Conservation (phyloP, 2,329 filamentous ascomycete genomes). For the Xylariaceae sp. region DNA sequence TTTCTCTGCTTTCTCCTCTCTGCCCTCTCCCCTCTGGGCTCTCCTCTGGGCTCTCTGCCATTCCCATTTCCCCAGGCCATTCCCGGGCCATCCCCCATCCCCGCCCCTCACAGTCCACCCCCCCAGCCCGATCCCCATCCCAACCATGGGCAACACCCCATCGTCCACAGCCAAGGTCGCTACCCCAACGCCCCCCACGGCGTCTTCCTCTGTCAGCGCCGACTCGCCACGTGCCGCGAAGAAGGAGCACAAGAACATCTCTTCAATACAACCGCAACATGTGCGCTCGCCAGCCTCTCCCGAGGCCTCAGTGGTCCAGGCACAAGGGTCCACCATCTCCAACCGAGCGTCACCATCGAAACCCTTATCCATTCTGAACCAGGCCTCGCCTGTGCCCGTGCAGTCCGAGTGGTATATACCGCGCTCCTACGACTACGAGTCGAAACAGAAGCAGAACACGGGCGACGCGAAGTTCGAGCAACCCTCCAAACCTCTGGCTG, state of each 20-base stretch:
- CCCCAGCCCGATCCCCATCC: slow-evolving; percentile 4
- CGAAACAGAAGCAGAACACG: slow-evolving; percentile 31
- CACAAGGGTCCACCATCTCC: slow-evolving; percentile 50
- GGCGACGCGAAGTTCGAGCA: slow-evolving; percentile 32
- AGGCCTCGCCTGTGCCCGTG: slow-evolving; percentile 38
- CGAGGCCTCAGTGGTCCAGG: slow-evolving; percentile 57
- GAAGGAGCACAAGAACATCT: slow-evolving; percentile 47
- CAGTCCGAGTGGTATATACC: slow-evolving; percentile 30
- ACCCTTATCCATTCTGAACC: slow-evolving; percentile 45
- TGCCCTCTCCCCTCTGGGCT: no score
- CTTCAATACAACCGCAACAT: slow-evolving; percentile 47
- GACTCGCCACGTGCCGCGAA: slow-evolving; percentile 35
- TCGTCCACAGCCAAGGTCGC: slow-evolving; percentile 32
- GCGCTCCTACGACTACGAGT: slow-evolving; percentile 22
- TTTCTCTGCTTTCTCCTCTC: no score
- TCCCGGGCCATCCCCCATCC: slow-evolving; percentile 13
- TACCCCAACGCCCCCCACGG: slow-evolving; percentile 30
- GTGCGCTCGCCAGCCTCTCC: slow-evolving; percentile 53
- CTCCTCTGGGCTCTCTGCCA: no score
- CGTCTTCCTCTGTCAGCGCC: slow-evolving; percentile 22
- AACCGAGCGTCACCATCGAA: slow-evolving; percentile 44
- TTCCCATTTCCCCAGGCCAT: background rate
- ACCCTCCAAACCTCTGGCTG: slow-evolving; percentile 55
- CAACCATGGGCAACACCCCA: slow-evolving; percentile 43
- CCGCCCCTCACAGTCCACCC: slow-evolving; percentile 13